Conservation (phyloP, 495 filamentous ascomycete species). For the Penicillium ochrochloron region DNA sequence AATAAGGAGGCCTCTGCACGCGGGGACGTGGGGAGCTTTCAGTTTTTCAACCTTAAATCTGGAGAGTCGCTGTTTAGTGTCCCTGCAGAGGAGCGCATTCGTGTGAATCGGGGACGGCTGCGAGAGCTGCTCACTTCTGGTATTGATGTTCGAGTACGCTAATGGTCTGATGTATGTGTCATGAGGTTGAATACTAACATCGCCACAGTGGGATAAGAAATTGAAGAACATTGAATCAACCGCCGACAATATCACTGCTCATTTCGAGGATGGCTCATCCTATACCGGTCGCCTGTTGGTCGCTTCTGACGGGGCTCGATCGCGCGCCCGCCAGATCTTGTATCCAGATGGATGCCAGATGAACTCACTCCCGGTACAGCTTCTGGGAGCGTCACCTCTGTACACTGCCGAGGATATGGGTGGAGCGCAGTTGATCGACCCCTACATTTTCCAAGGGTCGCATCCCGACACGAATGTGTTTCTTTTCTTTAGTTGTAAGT, state of each 20-base stretch:
- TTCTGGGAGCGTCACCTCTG: conserved; percentile 50
- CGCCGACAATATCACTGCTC: conserved; percentile 42
- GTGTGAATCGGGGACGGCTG: conserved; percentile 54
- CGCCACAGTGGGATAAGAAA: conserved; percentile 48
- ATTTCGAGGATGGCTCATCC: conserved; percentile 57
- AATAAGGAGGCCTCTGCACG: conserved; percentile 46
- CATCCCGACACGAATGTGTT: conserved; percentile 60
- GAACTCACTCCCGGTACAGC: conserved; percentile 50
- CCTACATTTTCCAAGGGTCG: conserved; percentile 64
- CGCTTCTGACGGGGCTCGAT: conserved; percentile 60
- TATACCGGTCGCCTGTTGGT: conserved; percentile 55
- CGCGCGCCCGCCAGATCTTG: conserved; percentile 44
- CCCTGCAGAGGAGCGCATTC: conserved; percentile 52
- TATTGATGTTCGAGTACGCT: conserved; percentile 47
- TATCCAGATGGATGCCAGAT: conserved; percentile 42
- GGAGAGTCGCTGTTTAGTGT: conserved; percentile 50
- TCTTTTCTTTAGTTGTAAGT: conserved; percentile 56
- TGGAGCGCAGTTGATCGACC: conserved; percentile 56
- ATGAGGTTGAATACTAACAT: not conserved
- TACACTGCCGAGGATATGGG: conserved; percentile 46
- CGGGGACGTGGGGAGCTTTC: conserved; percentile 56
- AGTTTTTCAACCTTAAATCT: conserved; percentile 58
- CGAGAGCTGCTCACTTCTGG: conserved; percentile 52
- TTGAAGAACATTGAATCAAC: conserved; percentile 42
- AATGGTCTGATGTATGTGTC: not conserved